These are phyloP conservation scores for Spinacia oleracea DNA, from an alignment of 179 eudicot species.

Conservation along the genomic window DNA sequence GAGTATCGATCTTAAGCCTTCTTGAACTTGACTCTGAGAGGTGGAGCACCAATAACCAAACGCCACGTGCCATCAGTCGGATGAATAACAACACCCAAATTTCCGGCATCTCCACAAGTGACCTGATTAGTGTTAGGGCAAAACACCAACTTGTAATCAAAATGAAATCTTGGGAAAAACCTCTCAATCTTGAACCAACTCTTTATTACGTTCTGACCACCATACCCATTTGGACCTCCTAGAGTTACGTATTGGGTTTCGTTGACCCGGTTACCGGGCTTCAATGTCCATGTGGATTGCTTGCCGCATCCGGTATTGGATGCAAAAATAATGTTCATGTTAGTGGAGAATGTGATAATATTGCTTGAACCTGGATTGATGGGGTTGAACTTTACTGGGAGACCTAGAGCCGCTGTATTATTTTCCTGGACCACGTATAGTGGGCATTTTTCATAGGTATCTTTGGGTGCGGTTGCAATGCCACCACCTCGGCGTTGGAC, in stretches of 20 bases:
- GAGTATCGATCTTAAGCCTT: not conserved
- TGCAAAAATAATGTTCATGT: not conserved
- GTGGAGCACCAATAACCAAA: conserved; percentile 1
- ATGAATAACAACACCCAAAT: not conserved
- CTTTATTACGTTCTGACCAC: not conserved
- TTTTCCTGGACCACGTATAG: not conserved
- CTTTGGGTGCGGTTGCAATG: not conserved
- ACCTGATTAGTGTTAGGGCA: not conserved
- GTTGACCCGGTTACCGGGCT: not conserved
- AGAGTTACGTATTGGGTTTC: not conserved
- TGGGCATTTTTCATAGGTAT: not conserved
- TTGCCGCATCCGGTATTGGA: not conserved
- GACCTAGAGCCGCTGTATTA: not conserved
- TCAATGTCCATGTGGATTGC: not conserved
- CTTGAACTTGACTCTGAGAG: conserved; percentile 3
- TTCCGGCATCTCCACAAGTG: conserved; percentile 4
- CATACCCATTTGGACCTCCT: not conserved
- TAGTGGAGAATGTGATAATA: not conserved
- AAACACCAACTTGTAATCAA: not conserved
- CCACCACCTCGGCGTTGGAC: conserved; percentile 10
- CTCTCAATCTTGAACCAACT: conserved; percentile 4
- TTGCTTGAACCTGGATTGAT: not conserved
- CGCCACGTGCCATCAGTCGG: conserved; percentile 2
- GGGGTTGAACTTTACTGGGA: not conserved
- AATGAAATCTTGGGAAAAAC: conserved; percentile 4